phyloP scores from a whole-genome alignment of 2,329 filamentous ascomycete genomes.

The Cytospora schulzeri region DNA sequence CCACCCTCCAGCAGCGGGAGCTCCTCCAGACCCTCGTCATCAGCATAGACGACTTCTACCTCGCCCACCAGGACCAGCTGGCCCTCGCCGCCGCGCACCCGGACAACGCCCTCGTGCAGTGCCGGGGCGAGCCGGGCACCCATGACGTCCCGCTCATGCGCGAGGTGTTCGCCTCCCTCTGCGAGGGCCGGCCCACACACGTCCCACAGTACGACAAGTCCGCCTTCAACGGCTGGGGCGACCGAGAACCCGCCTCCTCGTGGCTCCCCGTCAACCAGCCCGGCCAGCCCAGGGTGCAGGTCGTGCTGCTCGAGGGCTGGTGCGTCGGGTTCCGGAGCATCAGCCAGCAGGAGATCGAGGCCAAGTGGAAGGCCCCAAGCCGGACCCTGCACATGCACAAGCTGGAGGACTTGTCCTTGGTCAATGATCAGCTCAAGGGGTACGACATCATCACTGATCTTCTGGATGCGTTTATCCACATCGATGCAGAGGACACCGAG shows the following conservation, averaged over 20 bases:
- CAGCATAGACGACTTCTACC: conserved; percentile 90
- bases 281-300: conserved; percentile 53
- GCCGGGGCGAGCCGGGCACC: conserved; percentile 80
- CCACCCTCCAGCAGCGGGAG: conserved; percentile 58
- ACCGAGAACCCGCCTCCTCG: conserved; percentile 63
- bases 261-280: conserved; percentile 63
- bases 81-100: conserved; percentile 66
- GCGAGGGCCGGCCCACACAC: conserved; percentile 53
- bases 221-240: conserved; percentile 72
- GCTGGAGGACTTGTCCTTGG: conserved; percentile 51
- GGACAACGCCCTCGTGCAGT: conserved; percentile 74
- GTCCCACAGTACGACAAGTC: conserved; percentile 86
- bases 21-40: conserved; percentile 68
- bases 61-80: conserved; percentile 69
- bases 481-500: conserved; percentile 69
- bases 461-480: conserved; percentile 58
- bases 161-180: conserved; percentile 61
- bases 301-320: conserved; percentile 89
- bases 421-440: conserved; percentile 50
- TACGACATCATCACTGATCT: conserved; percentile 54
- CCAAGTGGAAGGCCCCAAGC: conserved; percentile 54
- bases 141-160: conserved; percentile 72
- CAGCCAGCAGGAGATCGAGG: conserved; percentile 49
- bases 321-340: conserved; percentile 80
- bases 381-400: conserved; percentile 52